phyloP scores from a whole-genome alignment of 202 grass and related monocot species.

The Brachypodium distachyon region DNA sequence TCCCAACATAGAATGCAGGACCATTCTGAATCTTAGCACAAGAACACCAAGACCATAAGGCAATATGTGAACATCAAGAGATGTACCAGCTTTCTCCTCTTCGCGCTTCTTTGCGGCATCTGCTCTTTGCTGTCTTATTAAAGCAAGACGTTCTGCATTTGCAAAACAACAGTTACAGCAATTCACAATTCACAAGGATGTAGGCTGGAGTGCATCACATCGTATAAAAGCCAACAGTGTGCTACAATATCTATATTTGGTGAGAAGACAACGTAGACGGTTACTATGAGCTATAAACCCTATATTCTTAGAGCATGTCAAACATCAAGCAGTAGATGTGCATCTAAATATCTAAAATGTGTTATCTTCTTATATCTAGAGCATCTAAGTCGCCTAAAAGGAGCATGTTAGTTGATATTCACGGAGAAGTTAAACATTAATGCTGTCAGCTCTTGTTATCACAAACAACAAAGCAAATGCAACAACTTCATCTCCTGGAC shows the following conservation, averaged over 20 bases:
- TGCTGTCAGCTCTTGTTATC: background rate
- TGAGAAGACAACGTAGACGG: background rate
- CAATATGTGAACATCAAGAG: background rate
- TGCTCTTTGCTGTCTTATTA: constrained; percentile 94
- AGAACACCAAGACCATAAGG: background rate
- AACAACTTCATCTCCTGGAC: background rate
- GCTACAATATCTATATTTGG: background rate
- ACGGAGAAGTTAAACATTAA: background rate
- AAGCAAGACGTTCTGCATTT: constrained; percentile 88
- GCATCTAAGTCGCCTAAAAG: background rate
- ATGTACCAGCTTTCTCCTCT: constrained; percentile 95
- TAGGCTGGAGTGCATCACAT: background rate
- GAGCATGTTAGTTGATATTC: background rate
- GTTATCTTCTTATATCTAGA: background rate
- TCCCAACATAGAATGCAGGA: background rate
- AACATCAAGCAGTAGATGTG: background rate
- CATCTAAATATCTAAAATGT: background rate
- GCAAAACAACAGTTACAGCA: constrained; percentile 5
- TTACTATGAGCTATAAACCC: background rate
- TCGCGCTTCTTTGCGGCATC: constrained; percentile 97
- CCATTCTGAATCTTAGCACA: background rate
- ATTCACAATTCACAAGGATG: background rate
- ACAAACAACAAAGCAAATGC: background rate
- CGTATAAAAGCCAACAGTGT: background rate
- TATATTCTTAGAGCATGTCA: background rate